phyloP scores from a whole-genome alignment of 306 rosid species.

The Trichosanthes truncata region DNA sequence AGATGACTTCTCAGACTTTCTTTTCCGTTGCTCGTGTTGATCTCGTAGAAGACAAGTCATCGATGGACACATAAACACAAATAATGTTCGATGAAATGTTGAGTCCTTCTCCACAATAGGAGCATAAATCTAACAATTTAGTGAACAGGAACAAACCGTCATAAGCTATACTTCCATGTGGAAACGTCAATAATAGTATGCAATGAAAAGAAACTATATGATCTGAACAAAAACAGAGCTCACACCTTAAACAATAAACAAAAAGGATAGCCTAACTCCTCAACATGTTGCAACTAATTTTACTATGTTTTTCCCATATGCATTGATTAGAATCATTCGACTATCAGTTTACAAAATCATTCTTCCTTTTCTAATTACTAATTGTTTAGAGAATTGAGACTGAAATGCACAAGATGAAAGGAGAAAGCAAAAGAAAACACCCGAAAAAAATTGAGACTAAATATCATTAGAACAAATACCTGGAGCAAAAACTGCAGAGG shows the following conservation, averaged over 20 bases:
- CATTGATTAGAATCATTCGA: background rate
- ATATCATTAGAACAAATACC: constrained; percentile 27
- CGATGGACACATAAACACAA: constrained; percentile 77
- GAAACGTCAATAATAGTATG: background rate
- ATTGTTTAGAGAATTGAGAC: background rate
- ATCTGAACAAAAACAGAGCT: background rate
- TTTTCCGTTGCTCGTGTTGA: constrained; percentile 80
- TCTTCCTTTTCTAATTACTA: background rate
- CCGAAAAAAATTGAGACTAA: background rate
- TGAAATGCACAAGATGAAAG: background rate
- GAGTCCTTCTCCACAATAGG: constrained; percentile 45
- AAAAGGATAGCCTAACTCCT: background rate
- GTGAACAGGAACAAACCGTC: background rate
- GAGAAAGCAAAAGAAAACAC: background rate
- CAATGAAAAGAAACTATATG: background rate
- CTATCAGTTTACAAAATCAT: background rate
- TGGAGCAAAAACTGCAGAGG: constrained; percentile 75
- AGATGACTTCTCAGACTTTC: constrained; percentile 36
- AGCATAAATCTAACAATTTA: constrained; percentile 53
- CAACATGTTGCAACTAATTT: background rate
- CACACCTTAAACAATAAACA: background rate
- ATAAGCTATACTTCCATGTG: background rate
- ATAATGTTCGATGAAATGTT: constrained; percentile 69
- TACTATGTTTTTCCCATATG: background rate
- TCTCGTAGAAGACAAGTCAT: constrained; percentile 75